These are phyloP conservation scores for Gypsophila paniculata DNA, from an alignment of 179 eudicot genomes.

Conservation along the genomic window DNA sequence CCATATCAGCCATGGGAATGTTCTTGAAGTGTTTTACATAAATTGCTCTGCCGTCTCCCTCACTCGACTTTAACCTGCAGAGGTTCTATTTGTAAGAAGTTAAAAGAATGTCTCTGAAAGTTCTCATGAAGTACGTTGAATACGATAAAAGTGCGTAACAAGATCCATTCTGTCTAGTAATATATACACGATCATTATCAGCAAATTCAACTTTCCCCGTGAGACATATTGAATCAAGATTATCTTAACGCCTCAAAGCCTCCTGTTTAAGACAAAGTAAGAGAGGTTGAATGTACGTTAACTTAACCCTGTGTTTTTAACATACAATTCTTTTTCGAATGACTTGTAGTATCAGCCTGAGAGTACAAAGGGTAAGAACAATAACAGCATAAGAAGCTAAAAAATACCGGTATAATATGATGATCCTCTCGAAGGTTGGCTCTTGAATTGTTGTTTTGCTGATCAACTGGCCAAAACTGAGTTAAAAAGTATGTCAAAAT, in stretches of 20 bases:
- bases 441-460: conserved; percentile 80
- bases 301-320: neutral
- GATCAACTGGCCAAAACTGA: conserved; percentile 57
- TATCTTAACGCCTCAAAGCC: neutral
- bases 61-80: conserved; percentile 21
- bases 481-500: conserved; percentile 22
- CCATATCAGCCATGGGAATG: conserved; percentile 99
- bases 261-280: neutral
- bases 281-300: neutral
- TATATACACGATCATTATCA: neutral
- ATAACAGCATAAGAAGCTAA: conserved; percentile 1
- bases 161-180: neutral
- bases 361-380: neutral
- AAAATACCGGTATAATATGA: conserved; percentile 75
- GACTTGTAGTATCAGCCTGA: neutral
- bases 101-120: conserved; percentile 1
- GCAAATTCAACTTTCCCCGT: neutral
- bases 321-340: neutral
- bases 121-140: neutral
- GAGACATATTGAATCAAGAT: neutral
- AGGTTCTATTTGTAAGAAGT: conserved; percentile 23
- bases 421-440: conserved; percentile 93
- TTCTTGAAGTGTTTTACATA: conserved; percentile 81
- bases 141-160: neutral
- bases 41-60: conserved; percentile 58